Evolutionary conservation across 73 alveolate genomes (phyloP).

Genomic region (Paramecium primaurelia): DNA sequence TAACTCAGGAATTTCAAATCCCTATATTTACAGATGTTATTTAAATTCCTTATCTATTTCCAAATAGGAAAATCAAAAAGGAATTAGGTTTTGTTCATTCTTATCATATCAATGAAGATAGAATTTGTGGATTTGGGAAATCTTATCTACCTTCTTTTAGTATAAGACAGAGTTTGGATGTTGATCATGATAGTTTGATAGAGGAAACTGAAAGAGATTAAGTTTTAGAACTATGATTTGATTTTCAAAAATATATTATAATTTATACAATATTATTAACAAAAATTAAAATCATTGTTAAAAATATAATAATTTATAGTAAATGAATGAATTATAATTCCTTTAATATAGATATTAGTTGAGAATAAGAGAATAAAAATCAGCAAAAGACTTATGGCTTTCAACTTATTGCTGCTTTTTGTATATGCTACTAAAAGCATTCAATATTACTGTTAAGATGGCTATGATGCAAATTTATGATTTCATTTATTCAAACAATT

Average conservation of each 20-base stretch:
- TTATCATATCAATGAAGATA: neutral
- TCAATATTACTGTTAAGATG: neutral
- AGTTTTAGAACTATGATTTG: neutral
- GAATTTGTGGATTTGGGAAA: neutral
- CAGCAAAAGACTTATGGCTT: neutral
- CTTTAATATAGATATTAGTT: slow-evolving; percentile 10
- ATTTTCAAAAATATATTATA: neutral
- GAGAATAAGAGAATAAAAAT: slow-evolving; percentile 7
- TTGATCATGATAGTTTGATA: neutral
- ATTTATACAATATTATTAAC: neutral
- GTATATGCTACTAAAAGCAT: neutral
- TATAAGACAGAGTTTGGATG: neutral
- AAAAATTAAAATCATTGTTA: neutral
- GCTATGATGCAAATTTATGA: neutral
- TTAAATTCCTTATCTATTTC: neutral
- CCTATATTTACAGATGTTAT: neutral
- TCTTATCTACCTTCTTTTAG: slow-evolving; percentile 28
- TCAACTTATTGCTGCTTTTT: neutral
- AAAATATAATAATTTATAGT: neutral
- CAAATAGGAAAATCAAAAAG: neutral
- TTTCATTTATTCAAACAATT: neutral
- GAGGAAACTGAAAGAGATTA: neutral
- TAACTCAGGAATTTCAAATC: neutral
- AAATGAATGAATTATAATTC: slow-evolving; percentile 45
- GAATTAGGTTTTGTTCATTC: neutral